These are phyloP conservation scores for Amylostereum areolatum DNA, from an alignment of 1,284 basidiomycete species.

Conservation along the genomic window DNA sequence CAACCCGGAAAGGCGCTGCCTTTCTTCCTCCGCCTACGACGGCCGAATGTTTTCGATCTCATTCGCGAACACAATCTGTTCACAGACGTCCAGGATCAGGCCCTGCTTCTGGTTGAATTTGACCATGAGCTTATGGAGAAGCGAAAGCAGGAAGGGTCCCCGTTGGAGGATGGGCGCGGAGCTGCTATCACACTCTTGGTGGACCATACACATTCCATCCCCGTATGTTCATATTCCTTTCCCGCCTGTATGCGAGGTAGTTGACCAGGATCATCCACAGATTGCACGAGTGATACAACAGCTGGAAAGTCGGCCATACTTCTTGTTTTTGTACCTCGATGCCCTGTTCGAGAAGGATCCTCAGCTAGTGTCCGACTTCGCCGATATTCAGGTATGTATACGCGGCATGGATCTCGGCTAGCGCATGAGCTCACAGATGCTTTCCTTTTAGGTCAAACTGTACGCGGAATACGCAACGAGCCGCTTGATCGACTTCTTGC, in stretches of 20 bases:
- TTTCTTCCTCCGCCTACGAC: conserved; percentile 81
- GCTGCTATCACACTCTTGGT: conserved; percentile 86
- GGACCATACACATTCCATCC: conserved; percentile 94
- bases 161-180: conserved; percentile 36
- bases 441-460: conserved; percentile 61
- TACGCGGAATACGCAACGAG: conserved; percentile 85
- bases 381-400: conserved; percentile 68
- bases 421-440: not conserved
- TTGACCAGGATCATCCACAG: conserved; percentile 31
- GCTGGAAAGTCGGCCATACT: conserved; percentile 71
- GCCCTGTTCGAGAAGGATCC: conserved; percentile 87
- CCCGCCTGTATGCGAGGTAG: not conserved
- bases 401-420: not conserved
- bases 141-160: conserved; percentile 36
- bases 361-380: conserved; percentile 74
- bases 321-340: conserved; percentile 92
- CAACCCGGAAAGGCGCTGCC: conserved; percentile 93
- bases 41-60: conserved; percentile 90
- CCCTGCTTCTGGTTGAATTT: conserved; percentile 87
- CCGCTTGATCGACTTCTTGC: conserved; percentile 85
- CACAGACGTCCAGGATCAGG: conserved; percentile 92
- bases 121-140: conserved; percentile 82
- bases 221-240: conserved; percentile 44
- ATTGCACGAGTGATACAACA: conserved; percentile 86
- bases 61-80: conserved; percentile 94